Evolutionary conservation across 441 rosid genomes (phyloP).

Genomic region (Croton setiger): DNA sequence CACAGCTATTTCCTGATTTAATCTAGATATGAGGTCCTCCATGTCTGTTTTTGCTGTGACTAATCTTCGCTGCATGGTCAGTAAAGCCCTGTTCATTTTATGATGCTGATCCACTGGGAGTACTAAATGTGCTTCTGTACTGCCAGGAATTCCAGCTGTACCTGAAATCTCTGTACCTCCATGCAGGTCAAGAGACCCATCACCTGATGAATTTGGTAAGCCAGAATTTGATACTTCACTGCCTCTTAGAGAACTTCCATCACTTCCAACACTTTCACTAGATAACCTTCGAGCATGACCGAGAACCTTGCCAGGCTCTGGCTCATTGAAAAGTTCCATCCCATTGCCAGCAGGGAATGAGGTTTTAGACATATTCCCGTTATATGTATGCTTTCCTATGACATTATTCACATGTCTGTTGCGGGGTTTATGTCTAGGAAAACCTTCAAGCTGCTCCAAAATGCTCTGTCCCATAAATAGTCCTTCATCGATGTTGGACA

Average conservation of each 20-base stretch:
- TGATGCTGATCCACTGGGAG: conserved; percentile 79
- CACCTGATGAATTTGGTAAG: conserved; percentile 52
- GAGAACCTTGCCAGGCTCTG: conserved; percentile 43
- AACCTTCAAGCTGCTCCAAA: conserved; percentile 78
- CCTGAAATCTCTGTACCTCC: conserved; percentile 42
- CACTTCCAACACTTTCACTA: conserved; percentile 66
- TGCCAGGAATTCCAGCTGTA: conserved; percentile 35
- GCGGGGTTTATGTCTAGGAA: conserved; percentile 57
- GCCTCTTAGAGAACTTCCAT: conserved; percentile 55
- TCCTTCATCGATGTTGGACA: conserved; percentile 86
- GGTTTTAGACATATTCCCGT: conserved; percentile 49
- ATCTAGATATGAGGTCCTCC: conserved; percentile 95
- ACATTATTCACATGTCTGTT: conserved; percentile 43
- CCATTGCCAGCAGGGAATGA: conserved; percentile 44
- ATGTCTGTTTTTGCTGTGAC: conserved; percentile 88
- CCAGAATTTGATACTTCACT: conserved; percentile 60
- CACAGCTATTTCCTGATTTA: conserved; percentile 89
- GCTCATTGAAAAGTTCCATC: conserved; percentile 52
- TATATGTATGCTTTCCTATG: conserved; percentile 35
- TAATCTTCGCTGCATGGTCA: conserved; percentile 67
- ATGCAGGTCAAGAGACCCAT: conserved; percentile 52
- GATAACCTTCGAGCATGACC: conserved; percentile 68
- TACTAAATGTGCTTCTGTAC: conserved; percentile 46
- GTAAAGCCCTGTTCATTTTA: conserved; percentile 74
- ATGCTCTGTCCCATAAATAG: conserved; percentile 81